Base-by-base conservation (phyloP, 495 filamentous ascomycete genomes). In the Corynascus novoguineensis region DNA sequence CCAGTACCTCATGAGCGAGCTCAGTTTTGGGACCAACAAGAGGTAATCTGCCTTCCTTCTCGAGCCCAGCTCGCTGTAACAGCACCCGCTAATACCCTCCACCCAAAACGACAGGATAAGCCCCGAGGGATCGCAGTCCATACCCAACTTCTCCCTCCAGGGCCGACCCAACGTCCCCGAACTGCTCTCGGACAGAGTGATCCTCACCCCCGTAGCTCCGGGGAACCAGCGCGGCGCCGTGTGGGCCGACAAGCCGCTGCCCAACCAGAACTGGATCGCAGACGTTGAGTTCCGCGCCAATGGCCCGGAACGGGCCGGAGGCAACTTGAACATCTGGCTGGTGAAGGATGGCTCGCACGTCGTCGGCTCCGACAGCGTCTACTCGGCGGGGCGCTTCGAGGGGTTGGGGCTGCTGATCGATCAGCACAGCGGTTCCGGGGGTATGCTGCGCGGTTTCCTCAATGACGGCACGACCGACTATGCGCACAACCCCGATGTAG, bases 261-360 rank as follows among this genome's bases (percentile, higher is more conserved):
- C 73, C 55, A 76, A 87, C 53, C 67, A 78, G 17, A 81, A 85
- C 70, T 98, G 90, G 90, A 80, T 79, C 11, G 83, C 83, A 32
- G 89, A 95, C 61, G 76, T 96, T 60, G 83, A 91, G 63, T 97
- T 97, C 75, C 83, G 93, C 58, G 89, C 84, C 8, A 89, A 81
- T 48, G 93, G 93, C 4, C 86, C 85, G 14, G 93, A 97, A 70
- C 78, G 89, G 62, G 89, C 83, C 31, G 83, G 86, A 28, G 93
- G 93, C 42, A 97, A 95, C 72, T 78, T 98, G 57, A 89, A 96
- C 67, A 75, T 98, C 60, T 98, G 95, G 95, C 90, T 92, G 68
- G 83, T 83, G 17, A 85, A 87, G 59, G 82, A 88, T 50, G 89
- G 88, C 44, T 73, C 80, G 60, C 68, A 75, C 60, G 75, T 74